phyloP scores from a whole-genome alignment of 805 yeast genomes.

The Candida awuae region DNA sequence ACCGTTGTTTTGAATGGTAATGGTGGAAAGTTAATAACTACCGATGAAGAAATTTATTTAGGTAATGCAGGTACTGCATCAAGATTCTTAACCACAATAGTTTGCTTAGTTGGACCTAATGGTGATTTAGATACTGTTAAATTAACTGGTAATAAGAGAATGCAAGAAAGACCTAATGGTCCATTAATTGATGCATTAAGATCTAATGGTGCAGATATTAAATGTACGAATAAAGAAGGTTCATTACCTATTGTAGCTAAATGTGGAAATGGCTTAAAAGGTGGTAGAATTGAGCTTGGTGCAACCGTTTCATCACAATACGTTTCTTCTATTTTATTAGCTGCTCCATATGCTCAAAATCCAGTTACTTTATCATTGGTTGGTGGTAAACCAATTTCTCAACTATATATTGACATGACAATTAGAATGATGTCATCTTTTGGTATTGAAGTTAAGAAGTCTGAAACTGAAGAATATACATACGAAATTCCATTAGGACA shows the following conservation, averaged over 20 bases:
- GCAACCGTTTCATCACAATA: slow-evolving; percentile 97
- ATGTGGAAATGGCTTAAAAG: slow-evolving; percentile 66
- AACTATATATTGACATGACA: slow-evolving; percentile 94
- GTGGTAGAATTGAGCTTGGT: slow-evolving; percentile 88
- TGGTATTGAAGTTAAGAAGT: slow-evolving; percentile 69
- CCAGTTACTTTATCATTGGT: slow-evolving; percentile 84
- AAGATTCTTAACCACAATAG: slow-evolving; percentile 86
- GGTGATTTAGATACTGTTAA: slow-evolving; percentile 38
- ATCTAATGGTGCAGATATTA: slow-evolving; percentile 67
- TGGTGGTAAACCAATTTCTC: slow-evolving; percentile 97
- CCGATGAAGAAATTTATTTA: slow-evolving; percentile 63
- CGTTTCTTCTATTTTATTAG: slow-evolving; percentile 91
- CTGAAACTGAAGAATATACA: slow-evolving; percentile 67
- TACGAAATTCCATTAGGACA: slow-evolving; percentile 83
- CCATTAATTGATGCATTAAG: slow-evolving; percentile 89
- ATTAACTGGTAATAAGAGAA: slow-evolving; percentile 89
- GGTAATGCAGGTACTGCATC: slow-evolving; percentile 99
- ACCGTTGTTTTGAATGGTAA: slow-evolving; percentile 79
- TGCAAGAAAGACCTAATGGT: slow-evolving; percentile 97
- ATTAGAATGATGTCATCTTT: slow-evolving; percentile 89
- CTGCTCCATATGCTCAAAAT: slow-evolving; percentile 89
- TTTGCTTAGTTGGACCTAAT: slow-evolving; percentile 62
- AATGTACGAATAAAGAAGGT: slow-evolving; percentile 67
- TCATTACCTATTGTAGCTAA: slow-evolving; percentile 72
- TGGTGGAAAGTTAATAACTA: slow-evolving; percentile 67